Base-by-base conservation (phyloP, 139 green algal genomes). In the Closterium sp. region DNA sequence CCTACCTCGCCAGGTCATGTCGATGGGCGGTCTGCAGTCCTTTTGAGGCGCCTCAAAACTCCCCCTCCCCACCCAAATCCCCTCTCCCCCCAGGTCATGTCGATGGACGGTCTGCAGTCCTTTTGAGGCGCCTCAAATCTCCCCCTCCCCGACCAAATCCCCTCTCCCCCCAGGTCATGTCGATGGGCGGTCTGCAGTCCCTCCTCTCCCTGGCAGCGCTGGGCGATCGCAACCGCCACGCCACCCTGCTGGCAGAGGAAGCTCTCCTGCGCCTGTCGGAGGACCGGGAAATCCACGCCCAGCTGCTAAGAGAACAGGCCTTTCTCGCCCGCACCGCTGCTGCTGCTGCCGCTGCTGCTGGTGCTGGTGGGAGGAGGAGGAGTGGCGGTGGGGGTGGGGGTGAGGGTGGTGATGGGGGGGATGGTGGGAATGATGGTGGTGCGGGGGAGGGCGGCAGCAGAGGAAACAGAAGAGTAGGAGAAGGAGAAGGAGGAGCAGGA, bases 161-260 rank as follows among this genome's bases (percentile, higher is more conserved):
- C 33, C 4, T 84, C 4, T 19, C 86, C n/a, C 36, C 10, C 12
- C 90, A 90, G 84, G 87, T 93, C 28, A 89, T 93, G 90, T 83
- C 89, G 21, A 89, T 94, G 85, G 92, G 92, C 1, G 92, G 92
- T 9, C 85, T 94, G 64, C 89, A 91, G 33, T 92, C 81, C 1
- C 92, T 94, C 2, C 55, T 94, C 19, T n/a, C 55, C 36, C 90
- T 94, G 3, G 33, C 85, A n/a, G 35, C 35, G 34, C 66, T 93
- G 55, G 90, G 87, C 25, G 90, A 91, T 16, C 66, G 84, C 31
- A 94, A 94, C 92, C 84, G 43, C 10, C 90, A 93, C 83, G 90
- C 92, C 16, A 92, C 90, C 23, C 87, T 93, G 35, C 90, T 94
- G 33, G 91, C 91, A 7, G 36, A 91, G 69, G 91, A 94, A 33